These are phyloP conservation scores for Paecilomyces variotii DNA, from an alignment of 2,329 filamentous ascomycete genomes.

Conservation along the genomic window DNA sequence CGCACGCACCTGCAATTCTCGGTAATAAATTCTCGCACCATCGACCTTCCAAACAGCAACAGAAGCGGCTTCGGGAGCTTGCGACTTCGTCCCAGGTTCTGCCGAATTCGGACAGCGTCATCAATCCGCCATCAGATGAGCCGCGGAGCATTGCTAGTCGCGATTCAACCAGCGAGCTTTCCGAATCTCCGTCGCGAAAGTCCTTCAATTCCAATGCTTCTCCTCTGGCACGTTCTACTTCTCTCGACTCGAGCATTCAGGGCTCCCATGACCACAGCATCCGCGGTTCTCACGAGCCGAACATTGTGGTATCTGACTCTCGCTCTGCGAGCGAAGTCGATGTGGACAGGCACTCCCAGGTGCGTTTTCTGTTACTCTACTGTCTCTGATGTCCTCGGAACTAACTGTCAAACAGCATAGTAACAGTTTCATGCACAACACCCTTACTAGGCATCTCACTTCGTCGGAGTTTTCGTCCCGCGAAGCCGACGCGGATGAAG, in stretches of 20 bases:
- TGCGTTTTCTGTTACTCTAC: slow-evolving; percentile 12
- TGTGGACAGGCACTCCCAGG: slow-evolving; percentile 31
- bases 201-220: slow-evolving; percentile 30
- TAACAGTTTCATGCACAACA: slow-evolving; percentile 22
- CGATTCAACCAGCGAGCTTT: slow-evolving; percentile 31
- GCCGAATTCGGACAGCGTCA: slow-evolving; percentile 29
- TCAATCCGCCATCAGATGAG: slow-evolving; percentile 20
- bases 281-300: slow-evolving; percentile 15
- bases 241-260: slow-evolving; percentile 22
- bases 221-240: slow-evolving; percentile 27
- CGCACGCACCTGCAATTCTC: slow-evolving; percentile 90
- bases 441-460: slow-evolving; percentile 21
- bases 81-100: slow-evolving; percentile 68
- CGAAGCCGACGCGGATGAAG: slow-evolving; percentile 17
- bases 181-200: slow-evolving; percentile 26
- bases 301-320: slow-evolving; percentile 19
- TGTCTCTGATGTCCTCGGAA: not conserved
- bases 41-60: slow-evolving; percentile 70
- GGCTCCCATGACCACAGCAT: not conserved
- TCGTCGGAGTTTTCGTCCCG: slow-evolving; percentile 16
- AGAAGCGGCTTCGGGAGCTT: slow-evolving; percentile 70
- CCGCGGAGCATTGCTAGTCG: slow-evolving; percentile 26
- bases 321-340: slow-evolving; percentile 29
- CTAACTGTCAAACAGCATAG: slow-evolving; percentile 21
- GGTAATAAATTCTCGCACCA: slow-evolving; percentile 94